Evolutionary conservation across 345 rosid genomes (phyloP).

Genomic region (Eucalyptus sp.): DNA sequence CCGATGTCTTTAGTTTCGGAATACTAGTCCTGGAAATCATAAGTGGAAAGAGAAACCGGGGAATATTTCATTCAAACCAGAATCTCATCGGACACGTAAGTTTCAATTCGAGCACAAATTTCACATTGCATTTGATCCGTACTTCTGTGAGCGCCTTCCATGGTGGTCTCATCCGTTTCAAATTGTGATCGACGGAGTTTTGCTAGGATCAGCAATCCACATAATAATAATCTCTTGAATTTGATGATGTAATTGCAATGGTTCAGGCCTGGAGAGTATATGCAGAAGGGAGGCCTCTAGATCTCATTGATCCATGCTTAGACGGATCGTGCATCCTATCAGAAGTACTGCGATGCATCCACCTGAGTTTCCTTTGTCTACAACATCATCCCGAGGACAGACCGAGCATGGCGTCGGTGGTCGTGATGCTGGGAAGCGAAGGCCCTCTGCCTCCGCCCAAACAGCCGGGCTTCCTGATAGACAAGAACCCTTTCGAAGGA

Average conservation of each 20-base stretch:
- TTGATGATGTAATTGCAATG: background rate
- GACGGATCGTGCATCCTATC: background rate
- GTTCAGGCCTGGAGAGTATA: constrained; percentile 28
- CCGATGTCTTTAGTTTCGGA: constrained; percentile 32
- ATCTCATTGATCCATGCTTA: background rate
- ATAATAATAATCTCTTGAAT: background rate
- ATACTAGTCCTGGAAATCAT: constrained; percentile 20
- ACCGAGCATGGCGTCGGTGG: constrained; percentile 26
- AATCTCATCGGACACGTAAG: constrained; percentile 16
- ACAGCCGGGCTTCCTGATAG: constrained; percentile 26
- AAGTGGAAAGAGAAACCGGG: constrained; percentile 17
- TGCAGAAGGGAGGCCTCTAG: constrained; percentile 12
- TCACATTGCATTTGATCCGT: background rate
- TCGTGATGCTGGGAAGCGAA: constrained; percentile 34
- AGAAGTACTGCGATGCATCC: constrained; percentile 21
- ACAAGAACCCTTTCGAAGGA: background rate
- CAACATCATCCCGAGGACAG: constrained; percentile 27
- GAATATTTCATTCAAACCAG: constrained; percentile 10
- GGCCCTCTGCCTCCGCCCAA: constrained; percentile 17
- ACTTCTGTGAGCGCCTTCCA: background rate
- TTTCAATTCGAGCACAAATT: background rate
- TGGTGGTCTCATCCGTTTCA: background rate
- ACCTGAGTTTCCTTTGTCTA: constrained; percentile 28
- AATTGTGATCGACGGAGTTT: background rate
- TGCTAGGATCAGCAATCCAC: background rate